Conservation (phyloP, 306 rosid genomes). For the Argentina anserina region DNA sequence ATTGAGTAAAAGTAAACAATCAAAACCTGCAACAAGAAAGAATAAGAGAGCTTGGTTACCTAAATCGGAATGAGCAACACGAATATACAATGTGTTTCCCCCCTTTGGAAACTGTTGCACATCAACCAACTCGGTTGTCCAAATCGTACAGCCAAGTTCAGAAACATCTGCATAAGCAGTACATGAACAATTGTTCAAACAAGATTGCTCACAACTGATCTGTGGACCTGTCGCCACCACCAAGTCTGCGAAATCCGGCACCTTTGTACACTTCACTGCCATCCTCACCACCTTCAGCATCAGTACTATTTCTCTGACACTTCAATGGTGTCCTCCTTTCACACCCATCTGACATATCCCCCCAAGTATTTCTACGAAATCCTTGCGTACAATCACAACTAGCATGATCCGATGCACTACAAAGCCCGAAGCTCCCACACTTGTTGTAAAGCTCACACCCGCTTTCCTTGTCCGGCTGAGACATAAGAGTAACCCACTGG, state of each 20-base stretch:
- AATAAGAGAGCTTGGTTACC: conserved; percentile 17
- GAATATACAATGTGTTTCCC: conserved; percentile 47
- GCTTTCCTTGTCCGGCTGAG: conserved; percentile 37
- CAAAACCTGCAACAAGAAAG: neutral
- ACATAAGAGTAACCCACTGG: conserved; percentile 37
- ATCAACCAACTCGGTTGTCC: conserved; percentile 53
- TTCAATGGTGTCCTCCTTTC: conserved; percentile 41
- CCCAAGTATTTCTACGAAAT: conserved; percentile 32
- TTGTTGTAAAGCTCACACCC: conserved; percentile 59
- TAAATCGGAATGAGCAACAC: conserved; percentile 52
- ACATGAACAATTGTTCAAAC: conserved; percentile 45
- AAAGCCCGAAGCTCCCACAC: conserved; percentile 61
- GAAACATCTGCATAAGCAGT: conserved; percentile 48
- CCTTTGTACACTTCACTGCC: conserved; percentile 33
- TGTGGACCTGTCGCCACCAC: rapidly evolving
- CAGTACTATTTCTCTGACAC: conserved; percentile 29
- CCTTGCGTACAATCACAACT: conserved; percentile 58
- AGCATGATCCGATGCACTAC: conserved; percentile 27
- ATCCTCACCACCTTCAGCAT: conserved; percentile 39
- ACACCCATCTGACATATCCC: conserved; percentile 62
- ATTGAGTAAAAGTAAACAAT: neutral
- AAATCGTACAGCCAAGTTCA: conserved; percentile 72
- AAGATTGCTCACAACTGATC: conserved; percentile 34
- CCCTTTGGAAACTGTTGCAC: conserved; percentile 35
- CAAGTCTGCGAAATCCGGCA: conserved; percentile 65